Evolutionary conservation across 345 rosid species (phyloP).

Genomic region (Arabidopsis suecica): DNA sequence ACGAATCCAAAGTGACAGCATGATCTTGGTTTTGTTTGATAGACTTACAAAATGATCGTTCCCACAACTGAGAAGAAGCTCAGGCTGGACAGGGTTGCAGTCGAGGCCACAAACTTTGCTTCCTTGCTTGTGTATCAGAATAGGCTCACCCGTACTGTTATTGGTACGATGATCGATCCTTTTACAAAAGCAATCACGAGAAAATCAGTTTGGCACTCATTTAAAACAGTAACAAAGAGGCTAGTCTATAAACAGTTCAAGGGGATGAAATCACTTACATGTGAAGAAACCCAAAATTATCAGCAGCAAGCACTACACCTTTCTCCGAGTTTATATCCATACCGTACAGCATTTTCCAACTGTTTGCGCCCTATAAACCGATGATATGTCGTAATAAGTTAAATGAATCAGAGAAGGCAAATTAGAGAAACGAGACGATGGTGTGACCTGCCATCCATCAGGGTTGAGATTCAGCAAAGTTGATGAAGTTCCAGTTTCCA

Average conservation of each 20-base stretch:
- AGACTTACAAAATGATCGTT: slow-evolving; percentile 93
- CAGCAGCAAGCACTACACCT: slow-evolving; percentile 79
- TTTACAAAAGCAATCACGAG: slow-evolving; percentile 6
- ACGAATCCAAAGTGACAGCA: neutral
- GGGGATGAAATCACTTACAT: slow-evolving; percentile 56
- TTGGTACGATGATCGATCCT: slow-evolving; percentile 90
- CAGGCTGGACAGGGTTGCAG: slow-evolving; percentile 94
- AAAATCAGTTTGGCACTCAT: neutral
- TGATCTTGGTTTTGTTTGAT: neutral
- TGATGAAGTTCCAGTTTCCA: slow-evolving; percentile 87
- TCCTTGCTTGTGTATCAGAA: slow-evolving; percentile 90
- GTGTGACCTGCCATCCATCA: slow-evolving; percentile 85
- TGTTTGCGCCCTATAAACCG: slow-evolving; percentile 62
- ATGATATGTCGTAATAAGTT: slow-evolving; percentile 18
- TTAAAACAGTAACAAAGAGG: slow-evolving; percentile 17
- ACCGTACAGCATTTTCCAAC: slow-evolving; percentile 94
- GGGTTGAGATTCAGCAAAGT: slow-evolving; percentile 89
- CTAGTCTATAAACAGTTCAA: slow-evolving; percentile 1
- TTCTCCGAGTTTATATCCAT: slow-evolving; percentile 91
- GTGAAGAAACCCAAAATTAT: slow-evolving; percentile 82
- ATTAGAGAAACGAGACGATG: slow-evolving; percentile 17
- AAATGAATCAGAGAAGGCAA: neutral
- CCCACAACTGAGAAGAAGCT: slow-evolving; percentile 89
- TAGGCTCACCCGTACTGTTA: slow-evolving; percentile 53
- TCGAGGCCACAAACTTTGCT: slow-evolving; percentile 95